phyloP scores from a whole-genome alignment of 306 rosid species.

The Inga leiocalycina region DNA sequence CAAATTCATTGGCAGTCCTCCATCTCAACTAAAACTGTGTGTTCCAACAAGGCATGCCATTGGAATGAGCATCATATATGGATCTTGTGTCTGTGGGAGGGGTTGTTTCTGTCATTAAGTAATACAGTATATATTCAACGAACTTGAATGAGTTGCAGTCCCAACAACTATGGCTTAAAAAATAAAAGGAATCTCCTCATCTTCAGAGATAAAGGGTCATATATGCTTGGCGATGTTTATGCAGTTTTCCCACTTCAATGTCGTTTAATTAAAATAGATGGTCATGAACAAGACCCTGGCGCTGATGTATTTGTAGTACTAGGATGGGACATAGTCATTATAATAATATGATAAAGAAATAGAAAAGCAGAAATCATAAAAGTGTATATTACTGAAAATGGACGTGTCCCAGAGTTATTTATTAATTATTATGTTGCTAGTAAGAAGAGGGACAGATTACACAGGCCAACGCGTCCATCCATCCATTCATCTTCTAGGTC shows the following conservation, averaged over 20 bases:
- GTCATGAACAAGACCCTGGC: not conserved
- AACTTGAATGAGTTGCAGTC: not conserved
- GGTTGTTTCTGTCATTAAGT: not conserved
- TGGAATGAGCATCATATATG: not conserved
- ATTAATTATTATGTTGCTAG: not conserved
- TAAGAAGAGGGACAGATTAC: not conserved
- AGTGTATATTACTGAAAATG: not conserved
- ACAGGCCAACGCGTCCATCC: not conserved
- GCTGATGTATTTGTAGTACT: not conserved
- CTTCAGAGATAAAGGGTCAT: not conserved
- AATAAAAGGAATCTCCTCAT: not conserved
- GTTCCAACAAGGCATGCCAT: not conserved
- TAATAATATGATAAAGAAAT: not conserved
- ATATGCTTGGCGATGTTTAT: not conserved
- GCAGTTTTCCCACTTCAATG: not conserved
- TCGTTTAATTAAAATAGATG: not conserved
- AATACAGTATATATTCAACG: not conserved
- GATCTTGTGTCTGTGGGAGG: conserved; percentile 3
- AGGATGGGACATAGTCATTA: not conserved
- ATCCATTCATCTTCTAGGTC: not conserved
- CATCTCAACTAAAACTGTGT: not conserved
- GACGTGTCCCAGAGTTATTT: not conserved
- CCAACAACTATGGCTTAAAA: not conserved
- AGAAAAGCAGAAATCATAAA: not conserved
- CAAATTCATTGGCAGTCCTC: not conserved